These are phyloP conservation scores for Solanum etuberosum DNA, from an alignment of 257 asterid species.

Conservation along the genomic window DNA sequence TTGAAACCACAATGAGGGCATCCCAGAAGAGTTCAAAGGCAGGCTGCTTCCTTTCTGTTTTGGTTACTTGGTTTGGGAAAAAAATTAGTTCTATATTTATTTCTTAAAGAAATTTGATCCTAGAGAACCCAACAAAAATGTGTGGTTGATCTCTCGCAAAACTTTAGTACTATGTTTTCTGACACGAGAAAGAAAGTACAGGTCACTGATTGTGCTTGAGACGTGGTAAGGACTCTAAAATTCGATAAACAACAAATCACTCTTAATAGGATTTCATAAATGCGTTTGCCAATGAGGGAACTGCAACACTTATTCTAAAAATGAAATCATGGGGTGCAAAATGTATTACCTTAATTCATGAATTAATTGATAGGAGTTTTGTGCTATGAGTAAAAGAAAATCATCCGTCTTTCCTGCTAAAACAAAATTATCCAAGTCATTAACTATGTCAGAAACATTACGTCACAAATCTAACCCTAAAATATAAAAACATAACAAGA, in stretches of 20 bases:
- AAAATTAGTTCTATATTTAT: not conserved
- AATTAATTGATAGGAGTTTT: not conserved
- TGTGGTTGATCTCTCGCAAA: not conserved
- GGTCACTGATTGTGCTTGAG: not conserved
- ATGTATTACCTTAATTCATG: conserved; percentile 10
- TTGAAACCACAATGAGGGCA: not conserved
- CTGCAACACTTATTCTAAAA: not conserved
- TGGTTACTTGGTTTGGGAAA: not conserved
- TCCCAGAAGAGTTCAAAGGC: not conserved
- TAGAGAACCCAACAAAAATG: not conserved
- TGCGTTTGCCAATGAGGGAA: not conserved
- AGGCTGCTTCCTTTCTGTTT: not conserved
- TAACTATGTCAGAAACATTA: not conserved
- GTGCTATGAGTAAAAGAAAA: not conserved
- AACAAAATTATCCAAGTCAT: not conserved
- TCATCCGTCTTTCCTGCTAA: conserved; percentile 58
- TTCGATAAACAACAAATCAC: not conserved
- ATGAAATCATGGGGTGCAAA: not conserved
- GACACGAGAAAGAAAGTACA: not conserved
- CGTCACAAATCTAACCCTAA: not conserved
- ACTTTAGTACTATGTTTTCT: not conserved
- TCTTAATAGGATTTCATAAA: not conserved
- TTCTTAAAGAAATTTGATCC: not conserved
- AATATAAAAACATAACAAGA: not conserved
- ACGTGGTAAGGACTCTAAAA: not conserved